Conservation (phyloP, 73 alveolate genomes). For the Halteria grandinella region DNA sequence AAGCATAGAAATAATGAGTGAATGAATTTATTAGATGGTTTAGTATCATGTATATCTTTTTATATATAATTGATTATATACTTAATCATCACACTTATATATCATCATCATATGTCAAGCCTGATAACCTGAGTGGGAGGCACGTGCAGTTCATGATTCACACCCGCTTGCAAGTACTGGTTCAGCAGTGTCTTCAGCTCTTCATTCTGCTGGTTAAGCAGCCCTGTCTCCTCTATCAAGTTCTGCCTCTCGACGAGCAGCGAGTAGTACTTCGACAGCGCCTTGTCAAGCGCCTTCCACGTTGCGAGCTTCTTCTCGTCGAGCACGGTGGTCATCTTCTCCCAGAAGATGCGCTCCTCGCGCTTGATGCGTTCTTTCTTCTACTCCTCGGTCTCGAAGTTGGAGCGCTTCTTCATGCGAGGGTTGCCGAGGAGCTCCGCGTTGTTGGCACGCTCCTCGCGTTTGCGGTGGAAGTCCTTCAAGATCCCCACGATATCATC, state of each 20-base stretch:
- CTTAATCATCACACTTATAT: background rate
- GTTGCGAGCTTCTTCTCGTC: slow-evolving; percentile 79
- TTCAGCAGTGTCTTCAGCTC: slow-evolving; percentile 86
- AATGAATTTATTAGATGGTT: too few species aligned
- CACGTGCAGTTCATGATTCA: slow-evolving; percentile 87
- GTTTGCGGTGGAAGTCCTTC: slow-evolving; percentile 68
- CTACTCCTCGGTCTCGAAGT: slow-evolving; percentile 88
- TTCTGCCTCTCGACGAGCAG: slow-evolving; percentile 83
- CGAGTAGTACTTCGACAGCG: slow-evolving; percentile 80
- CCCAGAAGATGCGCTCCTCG: slow-evolving; percentile 91
- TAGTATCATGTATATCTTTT: too few species aligned
- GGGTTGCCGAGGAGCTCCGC: slow-evolving; percentile 72
- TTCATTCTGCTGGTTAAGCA: slow-evolving; percentile 88
- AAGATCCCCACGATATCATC: slow-evolving; percentile 80
- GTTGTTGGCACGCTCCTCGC: slow-evolving; percentile 77
- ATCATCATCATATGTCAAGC: slow-evolving; percentile 63
- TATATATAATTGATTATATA: background rate
- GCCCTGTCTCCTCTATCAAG: slow-evolving; percentile 93
- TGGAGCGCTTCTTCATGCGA: slow-evolving; percentile 79
- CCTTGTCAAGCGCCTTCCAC: slow-evolving; percentile 88
- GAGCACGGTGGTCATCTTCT: slow-evolving; percentile 81
- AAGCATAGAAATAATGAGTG: too few species aligned
- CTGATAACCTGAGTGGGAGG: slow-evolving; percentile 94
- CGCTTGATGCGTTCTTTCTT: slow-evolving; percentile 83
- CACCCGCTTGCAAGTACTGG: slow-evolving; percentile 90